phyloP scores from a whole-genome alignment of 1,284 basidiomycete genomes.

The Blastosporella zonata region DNA sequence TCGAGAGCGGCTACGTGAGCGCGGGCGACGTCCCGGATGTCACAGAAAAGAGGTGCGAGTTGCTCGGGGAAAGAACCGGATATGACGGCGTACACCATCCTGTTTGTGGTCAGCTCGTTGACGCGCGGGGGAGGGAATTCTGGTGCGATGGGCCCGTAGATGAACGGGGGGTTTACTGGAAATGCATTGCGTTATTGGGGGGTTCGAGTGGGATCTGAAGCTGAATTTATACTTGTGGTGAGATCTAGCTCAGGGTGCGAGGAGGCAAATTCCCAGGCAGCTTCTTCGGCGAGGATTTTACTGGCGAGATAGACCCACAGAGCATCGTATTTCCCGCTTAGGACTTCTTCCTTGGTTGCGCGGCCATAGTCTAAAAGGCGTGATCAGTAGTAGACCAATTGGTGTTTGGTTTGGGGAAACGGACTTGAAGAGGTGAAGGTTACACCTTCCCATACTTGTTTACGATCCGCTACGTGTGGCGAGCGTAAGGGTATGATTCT shows the following conservation, averaged over 20 bases:
- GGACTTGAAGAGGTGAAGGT: constrained; percentile 6
- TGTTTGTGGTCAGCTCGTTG: constrained; percentile 20
- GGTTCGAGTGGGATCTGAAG: neutral
- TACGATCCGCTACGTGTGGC: neutral
- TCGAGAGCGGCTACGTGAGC: constrained; percentile 24
- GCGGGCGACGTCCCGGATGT: constrained; percentile 26
- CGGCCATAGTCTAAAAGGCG: constrained; percentile 11
- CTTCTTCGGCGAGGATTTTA: constrained; percentile 35
- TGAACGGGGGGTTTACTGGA: constrained; percentile 26
- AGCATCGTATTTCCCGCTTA: no score
- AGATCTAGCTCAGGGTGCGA: constrained; percentile 33
- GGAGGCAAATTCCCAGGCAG: constrained; percentile 34
- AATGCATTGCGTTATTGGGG: neutral
- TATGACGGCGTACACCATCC: constrained; percentile 20
- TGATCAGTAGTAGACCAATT: neutral
- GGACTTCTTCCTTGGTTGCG: constrained; percentile 22
- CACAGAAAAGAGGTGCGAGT: constrained; percentile 18
- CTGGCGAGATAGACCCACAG: constrained; percentile 30
- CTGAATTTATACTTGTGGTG: constrained; percentile 23
- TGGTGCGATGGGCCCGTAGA: constrained; percentile 26
- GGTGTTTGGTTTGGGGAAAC: neutral
- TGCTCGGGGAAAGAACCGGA: constrained; percentile 8
- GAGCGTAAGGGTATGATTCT: no score
- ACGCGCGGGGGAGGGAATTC: constrained; percentile 22
- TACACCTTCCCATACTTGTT: constrained; percentile 3